These are phyloP conservation scores for Schizonepeta tenuifolia DNA, from an alignment of 257 asterid species.

Conservation along the genomic window DNA sequence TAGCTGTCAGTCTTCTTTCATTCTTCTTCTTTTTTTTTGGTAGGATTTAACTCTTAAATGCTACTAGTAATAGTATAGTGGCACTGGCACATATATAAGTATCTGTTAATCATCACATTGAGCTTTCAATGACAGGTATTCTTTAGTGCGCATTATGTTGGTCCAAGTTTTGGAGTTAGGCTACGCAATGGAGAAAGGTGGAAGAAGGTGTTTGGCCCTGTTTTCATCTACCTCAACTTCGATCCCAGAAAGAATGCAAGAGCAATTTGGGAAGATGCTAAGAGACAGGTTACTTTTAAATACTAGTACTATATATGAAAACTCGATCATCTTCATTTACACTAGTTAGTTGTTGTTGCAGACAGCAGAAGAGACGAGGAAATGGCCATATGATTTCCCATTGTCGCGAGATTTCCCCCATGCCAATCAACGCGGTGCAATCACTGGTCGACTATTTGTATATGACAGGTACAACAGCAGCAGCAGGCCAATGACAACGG, in stretches of 20 bases:
- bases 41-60: too few relatives aligned
- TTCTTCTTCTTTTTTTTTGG: too few relatives aligned
- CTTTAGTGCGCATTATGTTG: slow-evolving; percentile 64
- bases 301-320: background rate
- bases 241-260: slow-evolving; percentile 34
- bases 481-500: slow-evolving; percentile 30
- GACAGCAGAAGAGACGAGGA: slow-evolving; percentile 51
- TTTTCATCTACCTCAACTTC: slow-evolving; percentile 62
- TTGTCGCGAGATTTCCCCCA: slow-evolving; percentile 52
- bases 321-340: background rate
- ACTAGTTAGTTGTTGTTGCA: background rate
- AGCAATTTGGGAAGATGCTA: slow-evolving; percentile 69
- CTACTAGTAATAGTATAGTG: too few relatives aligned
- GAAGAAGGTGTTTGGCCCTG: slow-evolving; percentile 73
- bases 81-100: too few relatives aligned
- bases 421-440: slow-evolving; percentile 53
- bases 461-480: slow-evolving; percentile 46
- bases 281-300: slow-evolving; percentile 46
- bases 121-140: slow-evolving; percentile 38
- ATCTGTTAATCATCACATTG: too few relatives aligned
- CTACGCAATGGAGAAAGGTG: slow-evolving; percentile 55
- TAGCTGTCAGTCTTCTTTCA: slow-evolving; percentile 45
- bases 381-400: slow-evolving; percentile 90
- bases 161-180: slow-evolving; percentile 40
- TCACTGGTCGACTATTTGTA: slow-evolving; percentile 65